Evolutionary conservation across 2,329 filamentous ascomycete genomes (phyloP), one percentile per base, ranked within the genome.

Genomic region (Botryotinia convoluta): DNA sequence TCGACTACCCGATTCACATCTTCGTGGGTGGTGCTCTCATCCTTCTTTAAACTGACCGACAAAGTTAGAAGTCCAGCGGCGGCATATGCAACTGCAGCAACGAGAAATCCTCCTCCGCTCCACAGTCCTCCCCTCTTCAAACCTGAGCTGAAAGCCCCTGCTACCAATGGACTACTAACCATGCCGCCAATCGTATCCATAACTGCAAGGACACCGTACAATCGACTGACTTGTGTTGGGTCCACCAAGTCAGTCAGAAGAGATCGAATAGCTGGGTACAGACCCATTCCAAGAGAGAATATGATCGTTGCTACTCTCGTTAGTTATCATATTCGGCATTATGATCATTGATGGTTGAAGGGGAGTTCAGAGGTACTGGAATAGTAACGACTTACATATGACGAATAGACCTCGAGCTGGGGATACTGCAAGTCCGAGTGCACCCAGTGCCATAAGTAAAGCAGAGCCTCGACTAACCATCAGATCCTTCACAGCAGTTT

Each of bases 191-290:
- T 59, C 14, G 83, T 85, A 74, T 90, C 87, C 45, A 86, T 78
- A 37, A 88, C 82, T 3, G 84, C 83, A 16, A 90, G 81, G 6
- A 86, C 81, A 7, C 85, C 86, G 77, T 89, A 90, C 37, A 89
- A 80, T 0, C 85, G 85, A 35, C 86, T 88, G 20, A 88, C 82
- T 7, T 88, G 85, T 73, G 87, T 84, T 35, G 84, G 83, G 75
- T 87, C 86, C 20, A 90, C 85, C 18, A 89, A 78, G 16, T 84
- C 83, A 62, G 86, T 88, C n/a, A 89, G 78, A 10, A 89, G 79
- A 4, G 84, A 86, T 48, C 88, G 83, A 29, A 86, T 78, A 1
- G 88, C 77, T 0, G 84, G 77, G 0, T 77, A 69, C 63, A 85
- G 83, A 9, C 87, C 87, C 22, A 77, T 76, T 0, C 88, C 87